These are phyloP conservation scores for Candida berthetii DNA, from an alignment of 805 yeast species.

Conservation along the genomic window DNA sequence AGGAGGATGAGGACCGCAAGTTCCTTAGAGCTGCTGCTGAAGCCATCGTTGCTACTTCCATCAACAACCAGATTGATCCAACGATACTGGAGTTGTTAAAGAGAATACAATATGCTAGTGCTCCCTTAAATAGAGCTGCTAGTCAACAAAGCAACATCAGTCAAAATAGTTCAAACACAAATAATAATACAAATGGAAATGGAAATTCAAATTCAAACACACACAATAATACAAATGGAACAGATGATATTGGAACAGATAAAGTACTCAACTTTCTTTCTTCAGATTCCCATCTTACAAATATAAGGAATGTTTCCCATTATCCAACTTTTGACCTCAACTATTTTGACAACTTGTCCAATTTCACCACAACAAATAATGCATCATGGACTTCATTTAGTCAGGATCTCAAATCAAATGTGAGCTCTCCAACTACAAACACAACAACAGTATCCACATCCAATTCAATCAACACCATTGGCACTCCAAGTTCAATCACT, in stretches of 20 bases:
- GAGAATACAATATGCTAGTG: conserved; percentile 47
- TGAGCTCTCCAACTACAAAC: neutral
- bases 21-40: conserved; percentile 57
- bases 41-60: conserved; percentile 49
- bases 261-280: conserved; percentile 5
- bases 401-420: neutral
- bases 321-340: conserved; percentile 21
- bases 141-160: neutral
- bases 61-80: conserved; percentile 48
- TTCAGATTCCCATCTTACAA: conserved; percentile 6
- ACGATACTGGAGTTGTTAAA: conserved; percentile 53
- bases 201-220: neutral
- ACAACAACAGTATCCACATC: conserved; percentile 1
- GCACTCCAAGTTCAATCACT: neutral
- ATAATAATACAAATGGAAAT: neutral
- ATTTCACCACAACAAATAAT: conserved; percentile 16
- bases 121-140: conserved; percentile 1
- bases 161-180: no score
- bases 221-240: no score
- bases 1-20: conserved; percentile 41
- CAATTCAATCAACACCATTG: neutral
- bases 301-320: conserved; percentile 5
- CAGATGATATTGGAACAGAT: neutral
- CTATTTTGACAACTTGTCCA: conserved; percentile 27
- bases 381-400: neutral